Evolutionary conservation across 345 rosid species (phyloP), one percentile per base, ranked within the genome.

Genomic region (Ricinus communis): DNA sequence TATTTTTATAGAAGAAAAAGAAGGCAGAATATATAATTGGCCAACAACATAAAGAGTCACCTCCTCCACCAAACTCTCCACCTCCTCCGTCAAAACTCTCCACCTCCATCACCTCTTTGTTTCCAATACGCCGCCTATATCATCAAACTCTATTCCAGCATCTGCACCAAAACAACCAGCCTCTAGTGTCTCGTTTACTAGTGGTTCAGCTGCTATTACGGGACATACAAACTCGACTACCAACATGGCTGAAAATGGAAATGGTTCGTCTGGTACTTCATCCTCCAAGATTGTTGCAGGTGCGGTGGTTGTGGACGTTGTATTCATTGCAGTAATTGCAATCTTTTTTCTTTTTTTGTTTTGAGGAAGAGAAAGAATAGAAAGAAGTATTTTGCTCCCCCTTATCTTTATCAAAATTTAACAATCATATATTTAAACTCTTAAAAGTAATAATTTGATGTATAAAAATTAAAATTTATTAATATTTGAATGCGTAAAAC

Each of bases 301-400:
- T 7, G 80, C 71, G 51, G 73, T 87, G 12, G 81, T 82, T 4
- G 93, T 80, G 1, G 85, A 88, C 16, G 80, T 74, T 0, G 70
- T 88, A n/a, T 33, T 95, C 19, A 24, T 95, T 11, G 89, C 84
- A 11, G 21, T 90, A 6, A 50, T 95, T 16, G 87, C 85, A 9
- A 46, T 82, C 52, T 66, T 87, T 61, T n/a, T n/a, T n/a, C n/a
- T n/a, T n/a, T n/a, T n/a, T 76, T 85, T 50, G 45, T 75, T 38
- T 70, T 74, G n/a, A 77, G 77, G 62, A 83, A 72, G 74, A 87
- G 80, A 65, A 90, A 59, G 45, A 90, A 81, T 75, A 84, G 73
- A 65, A 77, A 66, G 5, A 83, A 75, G 38, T 69, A 60, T 0
- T 82, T 79, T 36, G 52, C 71, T 52, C 60, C 64, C 73, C 58